Evolutionary conservation across 805 yeast species (phyloP).

Genomic region (Cyberlindnera meyerae): DNA sequence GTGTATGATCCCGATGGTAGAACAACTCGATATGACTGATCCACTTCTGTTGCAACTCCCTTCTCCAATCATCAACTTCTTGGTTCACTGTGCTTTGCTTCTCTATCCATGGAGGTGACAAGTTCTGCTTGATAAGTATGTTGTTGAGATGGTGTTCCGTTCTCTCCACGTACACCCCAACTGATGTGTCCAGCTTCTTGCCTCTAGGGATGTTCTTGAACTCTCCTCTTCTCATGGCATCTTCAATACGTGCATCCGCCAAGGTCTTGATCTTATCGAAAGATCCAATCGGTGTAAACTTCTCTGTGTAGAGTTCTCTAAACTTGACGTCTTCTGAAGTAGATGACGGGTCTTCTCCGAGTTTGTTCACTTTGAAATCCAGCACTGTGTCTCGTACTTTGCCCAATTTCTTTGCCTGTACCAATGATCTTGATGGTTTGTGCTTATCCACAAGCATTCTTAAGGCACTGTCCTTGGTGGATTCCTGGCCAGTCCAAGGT

Average conservation of each 20-base stretch:
- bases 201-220: constrained; percentile 66
- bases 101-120: constrained; percentile 88
- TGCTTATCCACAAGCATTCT: constrained; percentile 54
- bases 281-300: constrained; percentile 40
- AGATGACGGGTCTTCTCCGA: constrained; percentile 21
- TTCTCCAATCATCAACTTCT: constrained; percentile 45
- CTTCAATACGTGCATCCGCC: constrained; percentile 74
- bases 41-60: constrained; percentile 40
- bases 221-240: constrained; percentile 65
- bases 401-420: constrained; percentile 38
- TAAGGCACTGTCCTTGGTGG: constrained; percentile 38
- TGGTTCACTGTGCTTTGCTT: constrained; percentile 54
- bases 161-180: constrained; percentile 54
- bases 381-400: constrained; percentile 61
- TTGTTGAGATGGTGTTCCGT: constrained; percentile 79
- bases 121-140: constrained; percentile 68
- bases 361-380: constrained; percentile 49
- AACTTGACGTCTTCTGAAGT: constrained; percentile 46
- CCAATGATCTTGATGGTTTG: constrained; percentile 33
- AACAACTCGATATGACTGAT: constrained; percentile 14
- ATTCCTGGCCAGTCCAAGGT: constrained; percentile 61
- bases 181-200: constrained; percentile 41
- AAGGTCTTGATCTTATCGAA: constrained; percentile 48
- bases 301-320: constrained; percentile 56
- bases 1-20: constrained; percentile 8